phyloP scores from a whole-genome alignment of 345 rosid genomes.

The Populus ilicifolia region DNA sequence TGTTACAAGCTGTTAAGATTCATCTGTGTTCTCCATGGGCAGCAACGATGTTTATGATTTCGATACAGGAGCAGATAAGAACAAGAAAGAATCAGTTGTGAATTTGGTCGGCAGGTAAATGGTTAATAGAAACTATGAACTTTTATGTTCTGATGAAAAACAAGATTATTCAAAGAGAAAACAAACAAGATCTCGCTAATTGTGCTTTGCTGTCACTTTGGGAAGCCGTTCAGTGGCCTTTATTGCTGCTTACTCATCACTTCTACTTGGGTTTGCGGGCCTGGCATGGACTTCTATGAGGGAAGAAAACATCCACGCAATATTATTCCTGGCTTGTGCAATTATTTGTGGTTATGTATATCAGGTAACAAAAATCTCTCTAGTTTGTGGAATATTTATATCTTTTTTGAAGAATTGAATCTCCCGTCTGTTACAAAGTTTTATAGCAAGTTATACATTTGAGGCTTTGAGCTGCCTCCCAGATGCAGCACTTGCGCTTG shows the following conservation, averaged over 20 bases:
- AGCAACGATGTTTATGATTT: constrained; percentile 96
- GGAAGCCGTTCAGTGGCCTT: constrained; percentile 67
- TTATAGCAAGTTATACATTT: not conserved
- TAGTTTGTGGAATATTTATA: not conserved
- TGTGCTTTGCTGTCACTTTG: constrained; percentile 14
- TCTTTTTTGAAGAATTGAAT: not conserved
- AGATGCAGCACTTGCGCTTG: not conserved
- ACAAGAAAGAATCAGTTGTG: constrained; percentile 85
- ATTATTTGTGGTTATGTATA: constrained; percentile 71
- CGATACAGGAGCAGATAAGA: constrained; percentile 89
- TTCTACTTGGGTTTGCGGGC: constrained; percentile 56
- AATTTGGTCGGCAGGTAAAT: constrained; percentile 76
- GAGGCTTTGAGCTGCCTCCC: not conserved
- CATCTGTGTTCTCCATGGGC: constrained; percentile 34
- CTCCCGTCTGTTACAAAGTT: not conserved
- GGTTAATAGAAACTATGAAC: not conserved
- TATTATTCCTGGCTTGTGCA: constrained; percentile 58
- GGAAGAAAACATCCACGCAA: constrained; percentile 51
- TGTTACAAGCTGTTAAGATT: constrained; percentile 16
- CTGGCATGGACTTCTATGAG: constrained; percentile 53
- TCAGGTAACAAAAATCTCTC: constrained; percentile 43
- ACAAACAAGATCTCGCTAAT: not conserved
- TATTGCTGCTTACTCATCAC: constrained; percentile 50
- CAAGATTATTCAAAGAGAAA: not conserved
- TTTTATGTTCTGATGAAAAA: not conserved